These are phyloP conservation scores for Hypoxylon cercidicola DNA, from an alignment of 495 filamentous ascomycete species.

Conservation along the genomic window DNA sequence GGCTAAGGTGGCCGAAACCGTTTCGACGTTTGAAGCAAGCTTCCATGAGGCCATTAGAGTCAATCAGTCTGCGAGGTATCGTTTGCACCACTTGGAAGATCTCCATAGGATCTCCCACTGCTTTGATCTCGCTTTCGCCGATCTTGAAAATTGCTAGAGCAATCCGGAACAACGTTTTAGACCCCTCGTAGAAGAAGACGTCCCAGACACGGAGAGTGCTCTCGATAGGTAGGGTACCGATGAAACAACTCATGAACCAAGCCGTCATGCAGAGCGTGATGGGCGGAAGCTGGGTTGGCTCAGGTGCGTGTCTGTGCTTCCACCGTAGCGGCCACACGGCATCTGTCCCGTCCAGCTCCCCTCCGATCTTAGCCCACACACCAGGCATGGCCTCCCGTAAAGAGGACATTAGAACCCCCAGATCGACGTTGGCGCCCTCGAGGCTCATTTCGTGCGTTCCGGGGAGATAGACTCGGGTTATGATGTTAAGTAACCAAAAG, in stretches of 20 bases:
- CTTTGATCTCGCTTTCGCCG: conserved; percentile 82
- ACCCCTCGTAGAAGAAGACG: conserved; percentile 93
- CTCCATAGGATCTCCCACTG: conserved; percentile 89
- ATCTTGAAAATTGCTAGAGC: conserved; percentile 93
- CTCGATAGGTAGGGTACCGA: conserved; percentile 91
- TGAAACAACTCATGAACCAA: conserved; percentile 99
- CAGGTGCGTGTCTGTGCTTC: conserved; percentile 42
- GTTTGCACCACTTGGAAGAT: conserved; percentile 94
- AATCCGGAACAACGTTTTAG: conserved; percentile 93
- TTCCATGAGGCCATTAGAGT: conserved; percentile 83
- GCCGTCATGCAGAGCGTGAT: conserved; percentile 92
- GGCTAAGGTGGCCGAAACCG: conserved; percentile 82
- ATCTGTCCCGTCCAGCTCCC: conserved; percentile 70
- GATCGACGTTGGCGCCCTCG: conserved; percentile 93
- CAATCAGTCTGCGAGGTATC: conserved; percentile 82
- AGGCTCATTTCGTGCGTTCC: conserved; percentile 92
- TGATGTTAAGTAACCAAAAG: conserved; percentile 94
- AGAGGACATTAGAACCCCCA: conserved; percentile 89
- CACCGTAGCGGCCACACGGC: conserved; percentile 53
- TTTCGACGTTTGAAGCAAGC: conserved; percentile 81
- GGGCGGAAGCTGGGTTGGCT: conserved; percentile 75
- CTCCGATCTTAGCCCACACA: conserved; percentile 91
- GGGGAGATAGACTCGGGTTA: conserved; percentile 87
- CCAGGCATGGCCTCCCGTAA: conserved; percentile 83
- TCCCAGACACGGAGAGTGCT: conserved; percentile 94